Percentiles rank a stretch among this genome's conserved stretches.
phyloP scores from a whole-genome alignment of 306 rosid genomes.

The Urtica urens region DNA sequence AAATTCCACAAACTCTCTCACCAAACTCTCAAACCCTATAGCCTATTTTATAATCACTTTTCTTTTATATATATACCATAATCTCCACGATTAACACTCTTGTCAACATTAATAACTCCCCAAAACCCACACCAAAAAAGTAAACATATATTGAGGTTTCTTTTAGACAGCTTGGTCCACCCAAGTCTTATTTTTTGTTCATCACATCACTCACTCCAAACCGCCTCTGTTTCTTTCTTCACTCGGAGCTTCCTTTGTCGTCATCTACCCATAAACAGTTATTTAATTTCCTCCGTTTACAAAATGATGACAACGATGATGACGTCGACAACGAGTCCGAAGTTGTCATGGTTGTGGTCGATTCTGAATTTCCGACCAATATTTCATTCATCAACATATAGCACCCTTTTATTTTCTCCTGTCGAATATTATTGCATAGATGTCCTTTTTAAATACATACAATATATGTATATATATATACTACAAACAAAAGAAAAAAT shows the following conservation, averaged over 20 bases:
- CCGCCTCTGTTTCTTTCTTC: conserved; percentile 9
- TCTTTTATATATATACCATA: conserved; percentile 18
- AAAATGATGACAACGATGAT: conserved; percentile 29
- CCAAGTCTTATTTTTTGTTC: conserved; percentile 7
- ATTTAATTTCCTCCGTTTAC: conserved; percentile 74
- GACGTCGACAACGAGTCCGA: conserved; percentile 42
- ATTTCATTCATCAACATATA: conserved; percentile 64
- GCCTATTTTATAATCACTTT: conserved; percentile 16
- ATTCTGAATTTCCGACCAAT: conserved; percentile 39
- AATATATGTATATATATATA: background rate
- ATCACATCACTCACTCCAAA: background rate
- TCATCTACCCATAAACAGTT: conserved; percentile 60
- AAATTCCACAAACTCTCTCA: conserved; percentile 39
- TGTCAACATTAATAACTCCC: conserved; percentile 41
- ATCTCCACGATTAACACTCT: conserved; percentile 48
- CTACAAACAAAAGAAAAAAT: background rate
- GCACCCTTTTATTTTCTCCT: conserved; percentile 83
- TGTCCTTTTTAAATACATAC: conserved; percentile 5
- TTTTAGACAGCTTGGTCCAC: conserved; percentile 49
- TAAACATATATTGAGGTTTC: conserved; percentile 58
- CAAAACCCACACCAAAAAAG: conserved; percentile 47
- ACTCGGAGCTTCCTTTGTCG: conserved; percentile 61
- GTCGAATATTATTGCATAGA: conserved; percentile 16
- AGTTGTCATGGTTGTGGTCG: conserved; percentile 37
- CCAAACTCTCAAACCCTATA: background rate